Base-by-base conservation (phyloP, 2,329 filamentous ascomycete genomes). In the Raffaelea arxii region DNA sequence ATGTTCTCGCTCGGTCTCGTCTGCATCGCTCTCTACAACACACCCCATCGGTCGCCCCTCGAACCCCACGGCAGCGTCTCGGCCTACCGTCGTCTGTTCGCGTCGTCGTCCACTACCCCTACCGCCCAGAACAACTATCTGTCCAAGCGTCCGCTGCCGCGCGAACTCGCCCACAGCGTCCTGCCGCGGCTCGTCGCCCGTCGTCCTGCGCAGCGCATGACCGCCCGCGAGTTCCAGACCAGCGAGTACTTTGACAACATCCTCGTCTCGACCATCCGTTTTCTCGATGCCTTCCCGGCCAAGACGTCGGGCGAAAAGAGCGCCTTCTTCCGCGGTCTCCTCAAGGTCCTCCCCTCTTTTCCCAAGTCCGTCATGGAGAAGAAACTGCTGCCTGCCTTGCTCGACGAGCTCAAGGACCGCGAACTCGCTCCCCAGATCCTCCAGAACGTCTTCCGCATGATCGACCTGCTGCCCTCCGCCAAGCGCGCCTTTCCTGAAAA, bases 181-280 rank as follows among this genome's bases (percentile, higher is more conserved):
- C 68, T 98, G 4, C 89, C 92, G 3, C 76, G 84, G 23, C 75
- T 98, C 39, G 90, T 98, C 48, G 92, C 91, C 0, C 77, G 92
- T 52, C 74, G 89, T 46, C 88, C 92, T 3, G 88, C 89, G 3
- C 86, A 94, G 60, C 79, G 92, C 39, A 77, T 97, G 69, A 89
- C 82, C 23, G 89, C 91, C 4, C 80, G 78, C 46, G 91, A 95
- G 56, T 97, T 98, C 55, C 92, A 98, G 60, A 80, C 96, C 62
- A 94, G 89, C 58, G 82, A 87, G 54, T 98, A 94, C 61, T 98
- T 98, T 61, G 89, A 98, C 65, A 98, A 97, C 58, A 86, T 97
- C 40, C 72, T 98, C 4, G 88, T 98, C 21, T 95, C 90, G 0
- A 96, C 92, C 0, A 95, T 98, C 51, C 86, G 92, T 12, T 98